A percentile compares a stretch with the other conserved stretches of the same genome.
Evolutionary conservation across 2,329 filamentous ascomycete species (phyloP).

Genomic region (Neofusicoccum ribis): DNA sequence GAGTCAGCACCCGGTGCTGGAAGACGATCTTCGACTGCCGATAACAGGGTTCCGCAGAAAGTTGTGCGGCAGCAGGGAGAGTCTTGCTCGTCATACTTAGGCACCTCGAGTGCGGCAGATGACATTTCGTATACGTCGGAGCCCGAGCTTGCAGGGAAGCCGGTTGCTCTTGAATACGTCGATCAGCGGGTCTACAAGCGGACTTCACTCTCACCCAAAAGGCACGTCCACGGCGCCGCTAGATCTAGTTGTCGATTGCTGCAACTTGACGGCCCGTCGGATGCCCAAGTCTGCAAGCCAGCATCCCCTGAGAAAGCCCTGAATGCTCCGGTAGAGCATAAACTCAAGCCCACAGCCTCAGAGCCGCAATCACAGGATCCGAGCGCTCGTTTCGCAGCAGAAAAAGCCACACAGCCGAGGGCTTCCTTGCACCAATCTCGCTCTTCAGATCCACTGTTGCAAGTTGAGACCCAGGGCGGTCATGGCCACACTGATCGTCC

Average conservation of each 20-base stretch:
- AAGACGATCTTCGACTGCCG: not conserved
- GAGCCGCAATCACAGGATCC: not conserved
- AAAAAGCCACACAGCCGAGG: not conserved
- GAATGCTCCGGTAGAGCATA: not conserved
- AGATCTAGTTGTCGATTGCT: not conserved
- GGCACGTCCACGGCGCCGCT: not conserved
- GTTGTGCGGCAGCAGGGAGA: not conserved
- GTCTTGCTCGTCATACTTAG: not conserved
- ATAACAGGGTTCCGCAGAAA: not conserved
- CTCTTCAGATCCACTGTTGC: conserved; percentile 7
- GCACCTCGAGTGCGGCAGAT: not conserved
- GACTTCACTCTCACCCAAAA: conserved; percentile 4
- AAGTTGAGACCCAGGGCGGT: not conserved
- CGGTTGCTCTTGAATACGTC: conserved; percentile 2
- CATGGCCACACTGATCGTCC: not conserved
- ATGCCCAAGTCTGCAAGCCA: not conserved
- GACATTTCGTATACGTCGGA: conserved; percentile 15
- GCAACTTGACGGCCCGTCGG: conserved; percentile 5
- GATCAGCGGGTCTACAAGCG: conserved; percentile 8
- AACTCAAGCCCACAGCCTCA: not conserved
- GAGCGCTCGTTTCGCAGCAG: conserved; percentile 11
- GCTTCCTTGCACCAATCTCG: conserved; percentile 10
- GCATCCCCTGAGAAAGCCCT: not conserved
- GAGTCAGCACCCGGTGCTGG: not conserved
- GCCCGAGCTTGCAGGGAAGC: conserved; percentile 10